Evolutionary conservation across 176 grass and related monocot species (phyloP).

Genomic region (Oryza brachyantha): DNA sequence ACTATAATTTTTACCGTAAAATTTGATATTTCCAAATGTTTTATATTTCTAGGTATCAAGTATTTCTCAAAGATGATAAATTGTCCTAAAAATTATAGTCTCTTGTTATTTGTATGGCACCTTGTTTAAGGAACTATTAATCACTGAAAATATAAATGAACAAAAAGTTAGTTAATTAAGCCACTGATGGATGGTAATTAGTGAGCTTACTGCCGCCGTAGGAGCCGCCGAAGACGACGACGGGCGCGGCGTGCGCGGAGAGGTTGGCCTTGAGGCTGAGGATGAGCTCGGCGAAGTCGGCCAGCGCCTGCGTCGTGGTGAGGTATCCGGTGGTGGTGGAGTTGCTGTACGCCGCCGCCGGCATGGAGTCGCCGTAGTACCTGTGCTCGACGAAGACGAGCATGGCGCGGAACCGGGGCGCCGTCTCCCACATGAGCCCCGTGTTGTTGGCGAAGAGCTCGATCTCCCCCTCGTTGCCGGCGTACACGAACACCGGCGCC

Average conservation of each 20-base stretch:
- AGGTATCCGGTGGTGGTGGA: slow-evolving; percentile 45
- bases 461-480: slow-evolving; percentile 48
- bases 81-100: too few species aligned
- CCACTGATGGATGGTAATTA: too few species aligned
- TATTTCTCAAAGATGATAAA: too few species aligned
- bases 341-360: slow-evolving; percentile 35
- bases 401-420: slow-evolving; percentile 46
- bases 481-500: slow-evolving; percentile 54
- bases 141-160: too few species aligned
- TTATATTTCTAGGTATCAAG: too few species aligned
- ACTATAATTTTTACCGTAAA: too few species aligned
- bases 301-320: slow-evolving; percentile 54
- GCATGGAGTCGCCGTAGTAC: slow-evolving; percentile 61
- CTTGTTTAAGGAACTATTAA: too few species aligned
- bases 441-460: slow-evolving; percentile 51
- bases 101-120: too few species aligned
- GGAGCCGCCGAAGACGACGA: slow-evolving; percentile 53
- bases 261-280: slow-evolving; percentile 60
- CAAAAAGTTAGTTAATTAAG: too few species aligned
- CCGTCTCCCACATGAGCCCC: slow-evolving; percentile 56
- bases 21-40: too few species aligned
- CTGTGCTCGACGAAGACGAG: slow-evolving; percentile 76
- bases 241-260: slow-evolving; percentile 29
- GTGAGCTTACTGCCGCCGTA: slow-evolving; percentile 55
- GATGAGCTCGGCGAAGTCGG: slow-evolving; percentile 49